A percentile compares a stretch with the other conserved stretches of the same genome.
Evolutionary conservation across 352 stramenopile genomes (phyloP).

Genomic region (Globisporangium uncinulatum): DNA sequence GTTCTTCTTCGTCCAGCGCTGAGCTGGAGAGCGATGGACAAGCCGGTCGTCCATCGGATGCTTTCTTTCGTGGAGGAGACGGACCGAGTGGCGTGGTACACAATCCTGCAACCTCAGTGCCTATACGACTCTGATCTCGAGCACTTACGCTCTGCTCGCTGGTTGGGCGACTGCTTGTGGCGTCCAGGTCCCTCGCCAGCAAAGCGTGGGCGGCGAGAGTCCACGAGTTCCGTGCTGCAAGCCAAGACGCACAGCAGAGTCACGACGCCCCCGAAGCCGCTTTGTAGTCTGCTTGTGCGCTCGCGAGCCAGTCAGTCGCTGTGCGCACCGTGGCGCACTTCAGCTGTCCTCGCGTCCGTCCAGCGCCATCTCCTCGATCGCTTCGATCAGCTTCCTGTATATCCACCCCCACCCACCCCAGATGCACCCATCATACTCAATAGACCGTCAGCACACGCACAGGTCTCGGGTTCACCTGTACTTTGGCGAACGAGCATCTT

Average conservation of each 20-base stretch:
- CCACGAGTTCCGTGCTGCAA: conserved; percentile 18
- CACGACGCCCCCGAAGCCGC: conserved; percentile 7
- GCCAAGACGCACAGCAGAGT: background rate
- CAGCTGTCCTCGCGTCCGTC: conserved; percentile 6
- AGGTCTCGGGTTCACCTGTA: too few relatives aligned
- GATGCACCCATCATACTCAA: conserved; percentile 2
- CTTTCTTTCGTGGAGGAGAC: conserved; percentile 22
- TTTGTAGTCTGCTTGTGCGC: conserved; percentile 2
- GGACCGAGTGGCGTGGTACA: conserved; percentile 33
- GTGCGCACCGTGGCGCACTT: background rate
- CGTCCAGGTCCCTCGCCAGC: conserved; percentile 34
- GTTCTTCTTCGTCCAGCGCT: conserved; percentile 19
- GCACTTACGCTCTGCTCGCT: too few relatives aligned
- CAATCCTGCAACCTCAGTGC: background rate
- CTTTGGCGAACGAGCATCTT: too few relatives aligned
- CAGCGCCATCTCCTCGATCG: conserved; percentile 32
- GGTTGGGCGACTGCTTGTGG: background rate
- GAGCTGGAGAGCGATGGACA: conserved; percentile 43
- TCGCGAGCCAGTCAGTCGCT: background rate
- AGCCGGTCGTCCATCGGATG: conserved; percentile 21
- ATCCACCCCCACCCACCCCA: background rate
- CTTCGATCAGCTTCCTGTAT: conserved; percentile 27
- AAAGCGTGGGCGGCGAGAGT: conserved; percentile 34
- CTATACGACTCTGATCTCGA: background rate
- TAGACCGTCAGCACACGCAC: background rate